Base-by-base conservation (phyloP, 1,284 basidiomycete genomes). In the Taiwanofungus camphoratus region DNA sequence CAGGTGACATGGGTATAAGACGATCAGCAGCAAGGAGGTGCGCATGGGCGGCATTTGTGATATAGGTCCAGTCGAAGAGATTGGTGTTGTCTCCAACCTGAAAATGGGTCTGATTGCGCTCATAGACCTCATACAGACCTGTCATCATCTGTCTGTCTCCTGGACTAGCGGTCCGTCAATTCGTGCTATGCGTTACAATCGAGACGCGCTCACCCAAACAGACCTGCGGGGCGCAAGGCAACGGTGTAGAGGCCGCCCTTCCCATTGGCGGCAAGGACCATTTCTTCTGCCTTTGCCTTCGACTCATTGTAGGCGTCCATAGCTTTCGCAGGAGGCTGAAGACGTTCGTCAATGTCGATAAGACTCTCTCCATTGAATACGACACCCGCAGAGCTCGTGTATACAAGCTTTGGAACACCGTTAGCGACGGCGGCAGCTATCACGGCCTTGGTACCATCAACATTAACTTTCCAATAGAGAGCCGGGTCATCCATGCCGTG, bases 51-150 rank as follows among this genome's bases (percentile, higher is more conserved):
- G 96, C 87, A 63, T 99, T 99, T 51, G 83, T 91, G 51, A 99
- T 92, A 58, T 97, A 98, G 1, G 95, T 98, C 83, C 91, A 97
- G 67, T 99, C 96, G 57, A 93, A 95, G 8, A 98, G 69, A 64
- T 99, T 99, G 49, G 74, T 79, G 69, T 98, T 98, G 65, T 87
- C 74, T 36, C 96, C 96, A 49, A 99, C 84, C 67, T 98, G 95
- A 72, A 92, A 90, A 52, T 90, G 82, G 2, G 92, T 92, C 65
- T 95, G 89, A 18, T 81, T 79, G 42, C 79, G 78, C 56, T 87
- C 76, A 61, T 93, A 86, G 5, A 88, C 92, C 49, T 86, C 70
- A 64, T 86, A 83, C 36, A 96, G 72, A 13, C 90, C 91, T 2
- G 76, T 70, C 63, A 96, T 82, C 48, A 84, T 77, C 64, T 97